These are phyloP conservation scores for Triticum turgidum DNA, from an alignment of 176 grass and related monocot genomes.

Conservation along the genomic window DNA sequence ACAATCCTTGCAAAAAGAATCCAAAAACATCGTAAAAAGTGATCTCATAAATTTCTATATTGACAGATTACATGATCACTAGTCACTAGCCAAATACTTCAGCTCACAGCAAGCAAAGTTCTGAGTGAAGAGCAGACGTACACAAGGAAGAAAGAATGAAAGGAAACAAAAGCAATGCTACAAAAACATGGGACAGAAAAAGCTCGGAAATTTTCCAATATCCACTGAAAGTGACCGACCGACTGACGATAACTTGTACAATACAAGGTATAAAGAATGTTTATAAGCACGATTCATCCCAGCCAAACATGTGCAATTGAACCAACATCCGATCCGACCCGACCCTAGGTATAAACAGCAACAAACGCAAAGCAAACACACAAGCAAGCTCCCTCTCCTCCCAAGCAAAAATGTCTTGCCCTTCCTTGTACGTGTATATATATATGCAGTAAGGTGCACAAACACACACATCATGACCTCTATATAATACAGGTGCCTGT, in stretches of 20 bases:
- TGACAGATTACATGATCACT: neutral
- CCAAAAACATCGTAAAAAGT: neutral
- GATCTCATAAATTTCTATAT: neutral
- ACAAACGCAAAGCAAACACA: conserved; percentile 43
- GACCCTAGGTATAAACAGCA: conserved; percentile 41
- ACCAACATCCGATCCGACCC: neutral
- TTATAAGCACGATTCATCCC: conserved; percentile 42
- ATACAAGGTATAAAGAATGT: conserved; percentile 75
- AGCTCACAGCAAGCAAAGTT: neutral
- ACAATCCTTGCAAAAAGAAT: neutral
- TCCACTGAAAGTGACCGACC: conserved; percentile 9
- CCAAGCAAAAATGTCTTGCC: conserved; percentile 40
- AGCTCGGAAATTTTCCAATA: conserved; percentile 11
- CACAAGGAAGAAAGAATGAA: neutral
- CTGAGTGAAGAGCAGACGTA: conserved; percentile 10
- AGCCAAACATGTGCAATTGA: conserved; percentile 29
- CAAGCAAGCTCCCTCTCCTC: neutral
- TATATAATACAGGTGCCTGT: conserved; percentile 36
- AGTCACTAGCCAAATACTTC: neutral
- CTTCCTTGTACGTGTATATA: conserved; percentile 46
- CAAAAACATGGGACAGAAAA: neutral
- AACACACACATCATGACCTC: conserved; percentile 22
- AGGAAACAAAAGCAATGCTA: neutral
- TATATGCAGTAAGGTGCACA: conserved; percentile 56
- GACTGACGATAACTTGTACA: conserved; percentile 25